phyloP scores from a whole-genome alignment of 2,329 filamentous ascomycete genomes.

The Phoma herbarum region DNA sequence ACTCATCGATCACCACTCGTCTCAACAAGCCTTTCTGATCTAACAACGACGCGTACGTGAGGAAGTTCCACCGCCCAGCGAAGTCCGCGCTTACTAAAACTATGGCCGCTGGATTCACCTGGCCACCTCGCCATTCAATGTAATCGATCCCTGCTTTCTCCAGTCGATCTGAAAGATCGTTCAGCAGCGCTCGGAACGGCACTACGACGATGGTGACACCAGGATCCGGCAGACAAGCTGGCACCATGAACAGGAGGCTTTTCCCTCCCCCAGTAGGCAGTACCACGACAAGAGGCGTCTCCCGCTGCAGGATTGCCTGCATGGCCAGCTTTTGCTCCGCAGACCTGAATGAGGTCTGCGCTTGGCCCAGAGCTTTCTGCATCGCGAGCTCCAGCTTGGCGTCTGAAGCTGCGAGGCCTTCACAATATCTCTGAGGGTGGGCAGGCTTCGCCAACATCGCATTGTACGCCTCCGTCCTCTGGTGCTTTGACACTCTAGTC shows the following conservation, averaged over 20 bases:
- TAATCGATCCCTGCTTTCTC: background rate
- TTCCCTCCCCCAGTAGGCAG: slow-evolving; percentile 29
- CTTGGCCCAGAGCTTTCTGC: slow-evolving; percentile 11
- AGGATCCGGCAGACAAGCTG: slow-evolving; percentile 2
- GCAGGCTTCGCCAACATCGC: too few relatives aligned
- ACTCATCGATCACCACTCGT: background rate
- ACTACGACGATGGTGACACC: slow-evolving; percentile 31
- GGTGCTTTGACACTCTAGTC: background rate
- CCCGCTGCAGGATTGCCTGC: slow-evolving; percentile 21
- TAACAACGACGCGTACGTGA: background rate
- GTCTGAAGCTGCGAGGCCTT: too few relatives aligned
- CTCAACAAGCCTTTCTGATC: background rate
- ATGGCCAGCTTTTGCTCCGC: slow-evolving; percentile 24
- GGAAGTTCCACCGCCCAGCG: background rate
- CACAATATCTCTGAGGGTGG: too few relatives aligned
- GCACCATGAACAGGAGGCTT: slow-evolving; percentile 36
- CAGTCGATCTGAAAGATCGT: slow-evolving; percentile 17
- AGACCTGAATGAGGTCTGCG: slow-evolving; percentile 17
- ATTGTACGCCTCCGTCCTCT: background rate
- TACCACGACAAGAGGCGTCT: slow-evolving; percentile 26
- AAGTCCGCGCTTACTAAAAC: too few relatives aligned
- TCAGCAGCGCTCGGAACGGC: slow-evolving; percentile 26
- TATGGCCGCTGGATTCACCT: slow-evolving; percentile 16
- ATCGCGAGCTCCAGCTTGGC: background rate
- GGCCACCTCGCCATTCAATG: slow-evolving; percentile 13